These are phyloP conservation scores for Albizia julibrissin DNA, from an alignment of 306 rosid genomes.

Conservation along the genomic window DNA sequence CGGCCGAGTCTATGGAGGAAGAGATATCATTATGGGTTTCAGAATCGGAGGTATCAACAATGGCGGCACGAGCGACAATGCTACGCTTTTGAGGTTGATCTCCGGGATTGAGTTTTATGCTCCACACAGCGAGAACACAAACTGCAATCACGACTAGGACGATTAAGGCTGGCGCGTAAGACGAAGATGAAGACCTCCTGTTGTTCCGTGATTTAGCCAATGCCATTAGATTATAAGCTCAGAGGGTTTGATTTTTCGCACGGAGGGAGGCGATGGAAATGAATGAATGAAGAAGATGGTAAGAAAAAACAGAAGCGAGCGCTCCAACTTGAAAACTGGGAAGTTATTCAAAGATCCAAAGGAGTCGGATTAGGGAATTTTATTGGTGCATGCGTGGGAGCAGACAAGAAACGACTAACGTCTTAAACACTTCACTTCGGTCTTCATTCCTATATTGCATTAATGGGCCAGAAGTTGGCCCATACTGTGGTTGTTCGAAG, in stretches of 20 bases:
- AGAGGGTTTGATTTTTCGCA: background rate
- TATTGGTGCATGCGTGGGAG: background rate
- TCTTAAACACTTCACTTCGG: background rate
- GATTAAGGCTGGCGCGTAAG: constrained; percentile 62
- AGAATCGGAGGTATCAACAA: constrained; percentile 1
- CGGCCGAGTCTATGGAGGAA: constrained; percentile 26
- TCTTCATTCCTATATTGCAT: background rate
- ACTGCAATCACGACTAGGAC: constrained; percentile 56
- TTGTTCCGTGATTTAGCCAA: constrained; percentile 57
- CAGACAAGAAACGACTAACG: background rate
- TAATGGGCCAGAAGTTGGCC: background rate
- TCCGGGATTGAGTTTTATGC: constrained; percentile 53
- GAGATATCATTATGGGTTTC: constrained; percentile 19
- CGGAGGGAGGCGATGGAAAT: constrained; percentile 25
- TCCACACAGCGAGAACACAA: constrained; percentile 72
- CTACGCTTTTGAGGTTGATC: constrained; percentile 36
- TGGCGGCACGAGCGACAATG: background rate
- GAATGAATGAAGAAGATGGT: background rate
- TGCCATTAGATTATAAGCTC: constrained; percentile 48
- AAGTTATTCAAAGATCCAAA: constrained; percentile 62
- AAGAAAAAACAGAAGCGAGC: constrained; percentile 29
- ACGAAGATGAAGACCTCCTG: constrained; percentile 62
- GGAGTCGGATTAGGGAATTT: constrained; percentile 66
- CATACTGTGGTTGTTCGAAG: no score
- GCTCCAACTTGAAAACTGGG: constrained; percentile 43